These are phyloP conservation scores for Hypoxylon rubiginosum DNA, from an alignment of 2,329 filamentous ascomycete species.

Conservation along the genomic window DNA sequence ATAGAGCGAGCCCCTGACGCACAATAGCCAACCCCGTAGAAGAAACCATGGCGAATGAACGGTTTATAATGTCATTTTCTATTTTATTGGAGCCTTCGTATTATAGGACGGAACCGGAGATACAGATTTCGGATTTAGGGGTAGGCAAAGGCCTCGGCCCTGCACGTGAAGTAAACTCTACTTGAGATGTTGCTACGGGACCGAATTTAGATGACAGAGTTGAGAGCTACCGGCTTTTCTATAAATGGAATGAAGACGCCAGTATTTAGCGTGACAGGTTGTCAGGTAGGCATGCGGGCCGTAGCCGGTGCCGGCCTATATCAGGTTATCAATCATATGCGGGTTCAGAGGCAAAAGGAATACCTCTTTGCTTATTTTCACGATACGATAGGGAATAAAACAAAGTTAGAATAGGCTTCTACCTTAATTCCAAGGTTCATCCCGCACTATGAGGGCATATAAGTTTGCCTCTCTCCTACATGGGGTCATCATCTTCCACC, in stretches of 20 bases:
- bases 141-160: background rate
- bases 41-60: background rate
- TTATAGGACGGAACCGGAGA: background rate
- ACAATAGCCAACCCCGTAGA: background rate
- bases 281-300: conserved; percentile 5
- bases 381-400: background rate
- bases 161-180: background rate
- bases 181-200: background rate
- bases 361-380: background rate
- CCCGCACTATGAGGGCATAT: background rate
- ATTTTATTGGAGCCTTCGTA: background rate
- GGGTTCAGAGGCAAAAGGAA: background rate
- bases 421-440: conserved; percentile 1
- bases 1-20: too few species aligned
- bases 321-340: background rate
- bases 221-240: background rate
- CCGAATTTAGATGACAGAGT: background rate
- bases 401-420: background rate
- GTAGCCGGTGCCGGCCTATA: conserved; percentile 5
- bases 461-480: background rate
- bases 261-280: conserved; percentile 1
- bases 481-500: background rate
- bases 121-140: background rate
- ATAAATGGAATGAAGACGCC: background rate
- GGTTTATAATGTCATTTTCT: background rate